Conservation (phyloP, 495 filamentous ascomycete genomes). For the Penicillium ochrochloron region DNA sequence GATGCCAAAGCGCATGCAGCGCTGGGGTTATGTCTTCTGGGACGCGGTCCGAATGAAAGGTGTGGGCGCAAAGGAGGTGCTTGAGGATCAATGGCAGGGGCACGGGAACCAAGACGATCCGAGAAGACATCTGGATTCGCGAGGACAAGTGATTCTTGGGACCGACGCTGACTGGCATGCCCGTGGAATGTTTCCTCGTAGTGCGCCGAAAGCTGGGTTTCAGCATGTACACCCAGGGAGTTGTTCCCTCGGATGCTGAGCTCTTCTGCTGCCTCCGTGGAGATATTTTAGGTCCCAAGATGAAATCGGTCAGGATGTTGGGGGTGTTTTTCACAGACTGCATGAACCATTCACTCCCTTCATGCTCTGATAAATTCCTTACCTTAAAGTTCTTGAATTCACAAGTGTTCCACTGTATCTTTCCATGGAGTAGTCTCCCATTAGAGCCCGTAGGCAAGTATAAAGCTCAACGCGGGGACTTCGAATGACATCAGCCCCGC, state of each 20-base stretch:
- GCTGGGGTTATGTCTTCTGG: conserved; percentile 34
- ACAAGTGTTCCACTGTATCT: not conserved
- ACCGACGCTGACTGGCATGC: too few relatives aligned
- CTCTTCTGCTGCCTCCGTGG: not conserved
- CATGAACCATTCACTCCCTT: not conserved
- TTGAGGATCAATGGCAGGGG: not conserved
- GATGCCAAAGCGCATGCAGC: not conserved
- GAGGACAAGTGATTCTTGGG: not conserved
- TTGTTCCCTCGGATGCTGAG: too few relatives aligned
- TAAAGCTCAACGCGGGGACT: not conserved
- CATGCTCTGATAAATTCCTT: not conserved
- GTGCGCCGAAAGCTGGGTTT: too few relatives aligned
- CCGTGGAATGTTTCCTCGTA: too few relatives aligned
- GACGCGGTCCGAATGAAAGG: conserved; percentile 22
- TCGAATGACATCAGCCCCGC: not conserved
- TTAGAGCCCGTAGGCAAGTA: not conserved
- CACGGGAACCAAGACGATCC: not conserved
- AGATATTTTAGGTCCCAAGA: not conserved
- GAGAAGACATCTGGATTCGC: not conserved
- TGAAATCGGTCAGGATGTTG: not conserved
- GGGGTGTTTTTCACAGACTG: not conserved
- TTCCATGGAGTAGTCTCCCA: not conserved
- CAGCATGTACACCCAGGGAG: too few relatives aligned
- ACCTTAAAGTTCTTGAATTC: not conserved
- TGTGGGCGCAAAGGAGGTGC: conserved; percentile 7